Evolutionary conservation across 139 green algal species (phyloP), one percentile per base, ranked within the genome.

Genomic region (Chlorella sp.): DNA sequence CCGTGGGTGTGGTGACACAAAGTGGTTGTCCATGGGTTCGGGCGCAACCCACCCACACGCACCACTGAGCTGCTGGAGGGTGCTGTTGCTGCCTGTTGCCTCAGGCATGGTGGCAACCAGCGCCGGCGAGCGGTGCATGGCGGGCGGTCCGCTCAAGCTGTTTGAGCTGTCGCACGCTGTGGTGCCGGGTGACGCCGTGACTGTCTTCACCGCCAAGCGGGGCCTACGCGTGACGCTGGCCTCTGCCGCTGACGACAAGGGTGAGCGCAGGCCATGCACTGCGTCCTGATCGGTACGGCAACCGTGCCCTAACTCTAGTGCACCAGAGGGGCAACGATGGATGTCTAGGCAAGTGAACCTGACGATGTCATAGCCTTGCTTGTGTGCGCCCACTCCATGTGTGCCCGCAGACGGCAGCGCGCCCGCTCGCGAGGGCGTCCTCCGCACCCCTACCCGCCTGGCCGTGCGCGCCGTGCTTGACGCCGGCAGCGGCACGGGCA

Each of bases 131-230:
- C 29, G 72, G 34, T n/a, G 68, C 20, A 72, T 71, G n/a, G 49
- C 62, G 1, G 72, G 72, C 29, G 64, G 72, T 17, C 22, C 29
- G 63, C 62, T 77, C 2, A 31, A 24, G 32, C 36, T 77, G 30
- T 77, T 72, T 24, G 72, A 77, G 63, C 72, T 77, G 30, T 72
- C 72, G 5, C 72, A 77, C 26, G 72, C 72, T 29, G n/a, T 77
- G 2, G 49, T 71, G 42, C 72, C 72, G 5, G 69, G 69, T 2
- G 61, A 65, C 10, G 5, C 27, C 35, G 60, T 72, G 2, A 77
- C 62, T 5, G 67, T 77, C 49, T 77, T 55, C 62, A 77, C 42
- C 29, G 72, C 72, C 62, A 77, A 77, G 62, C 29, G 62, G 2
- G 72, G 72, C 26, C 35, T 77, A 26, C 36, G 64, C 23, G 72